Conservation (phyloP, 2,329 filamentous ascomycete genomes). For the Orbilia brochopaga region DNA sequence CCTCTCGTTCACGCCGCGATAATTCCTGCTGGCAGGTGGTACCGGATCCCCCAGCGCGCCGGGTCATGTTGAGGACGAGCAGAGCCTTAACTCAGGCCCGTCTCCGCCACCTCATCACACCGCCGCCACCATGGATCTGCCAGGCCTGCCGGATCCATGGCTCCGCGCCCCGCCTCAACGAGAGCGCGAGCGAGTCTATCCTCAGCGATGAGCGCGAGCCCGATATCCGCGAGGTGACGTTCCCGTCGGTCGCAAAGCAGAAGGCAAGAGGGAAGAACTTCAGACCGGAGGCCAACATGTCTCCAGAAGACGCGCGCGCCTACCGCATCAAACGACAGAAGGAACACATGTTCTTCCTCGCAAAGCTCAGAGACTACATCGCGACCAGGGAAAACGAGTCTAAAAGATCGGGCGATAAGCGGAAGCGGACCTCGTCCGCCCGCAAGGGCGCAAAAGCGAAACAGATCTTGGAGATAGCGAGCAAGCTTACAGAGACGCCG, state of each 20-base stretch:
- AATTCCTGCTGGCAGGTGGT: not conserved
- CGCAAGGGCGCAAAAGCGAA: not conserved
- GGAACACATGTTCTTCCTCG: conserved; percentile 20
- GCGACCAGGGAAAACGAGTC: not conserved
- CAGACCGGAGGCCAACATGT: not conserved
- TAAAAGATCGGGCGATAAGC: conserved; percentile 1
- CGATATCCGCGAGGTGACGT: conserved; percentile 13
- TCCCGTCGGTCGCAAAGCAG: conserved; percentile 9
- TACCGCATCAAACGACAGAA: conserved; percentile 7
- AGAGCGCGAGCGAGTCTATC: not conserved
- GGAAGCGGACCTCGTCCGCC: not conserved
- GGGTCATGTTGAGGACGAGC: conserved; percentile 32
- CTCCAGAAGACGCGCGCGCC: not conserved
- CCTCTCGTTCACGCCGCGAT: not conserved
- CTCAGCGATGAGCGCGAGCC: too few species aligned
- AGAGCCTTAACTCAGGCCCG: conserved; percentile 15
- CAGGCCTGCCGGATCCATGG: conserved; percentile 28
- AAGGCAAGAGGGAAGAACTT: conserved; percentile 1
- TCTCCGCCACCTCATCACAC: conserved; percentile 10
- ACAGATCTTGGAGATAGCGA: conserved; percentile 15
- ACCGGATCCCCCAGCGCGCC: not conserved
- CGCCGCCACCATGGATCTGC: conserved; percentile 33
- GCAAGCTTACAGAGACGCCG: conserved; percentile 20
- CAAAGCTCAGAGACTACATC: conserved; percentile 20
- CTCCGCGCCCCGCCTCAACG: conserved; percentile 1